Evolutionary conservation across 257 asterid genomes (phyloP).

Genomic region (Forsythia viridissima): DNA sequence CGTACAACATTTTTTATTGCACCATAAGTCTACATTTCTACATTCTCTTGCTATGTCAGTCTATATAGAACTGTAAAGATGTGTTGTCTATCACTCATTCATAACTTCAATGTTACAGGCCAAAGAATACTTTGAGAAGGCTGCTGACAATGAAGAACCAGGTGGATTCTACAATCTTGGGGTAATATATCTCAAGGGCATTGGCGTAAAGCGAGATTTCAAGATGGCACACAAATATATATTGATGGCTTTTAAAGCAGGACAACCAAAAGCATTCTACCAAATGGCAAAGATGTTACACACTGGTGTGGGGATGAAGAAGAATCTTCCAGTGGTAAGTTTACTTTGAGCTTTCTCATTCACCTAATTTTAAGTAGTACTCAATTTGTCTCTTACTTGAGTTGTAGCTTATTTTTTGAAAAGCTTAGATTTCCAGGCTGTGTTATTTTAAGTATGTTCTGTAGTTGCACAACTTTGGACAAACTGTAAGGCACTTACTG

Average conservation of each 20-base stretch:
- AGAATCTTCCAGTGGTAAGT: constrained; percentile 81
- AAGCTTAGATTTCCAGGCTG: constrained; percentile 6
- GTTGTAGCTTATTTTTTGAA: neutral
- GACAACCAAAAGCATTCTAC: constrained; percentile 97
- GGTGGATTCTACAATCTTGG: constrained; percentile 98
- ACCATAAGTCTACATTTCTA: neutral
- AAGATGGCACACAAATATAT: constrained; percentile 67
- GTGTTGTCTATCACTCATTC: constrained; percentile 3
- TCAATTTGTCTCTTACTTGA: neutral
- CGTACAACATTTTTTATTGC: neutral
- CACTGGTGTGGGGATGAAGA: constrained; percentile 86
- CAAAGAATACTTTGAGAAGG: constrained; percentile 90
- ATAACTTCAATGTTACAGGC: constrained; percentile 57
- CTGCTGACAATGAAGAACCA: constrained; percentile 85
- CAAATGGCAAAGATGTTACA: constrained; percentile 98
- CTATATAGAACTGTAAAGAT: neutral
- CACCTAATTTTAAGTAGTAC: neutral
- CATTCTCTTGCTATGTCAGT: neutral
- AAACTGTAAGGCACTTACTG: neutral
- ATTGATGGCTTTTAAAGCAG: constrained; percentile 71
- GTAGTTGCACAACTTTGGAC: neutral
- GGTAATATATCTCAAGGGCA: constrained; percentile 81
- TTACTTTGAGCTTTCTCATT: neutral
- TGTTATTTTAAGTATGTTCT: neutral
- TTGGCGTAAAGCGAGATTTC: constrained; percentile 90